Evolutionary conservation across 371 early-diverging fungal species (phyloP).

Genomic region (Saksenaea vasiformis): DNA sequence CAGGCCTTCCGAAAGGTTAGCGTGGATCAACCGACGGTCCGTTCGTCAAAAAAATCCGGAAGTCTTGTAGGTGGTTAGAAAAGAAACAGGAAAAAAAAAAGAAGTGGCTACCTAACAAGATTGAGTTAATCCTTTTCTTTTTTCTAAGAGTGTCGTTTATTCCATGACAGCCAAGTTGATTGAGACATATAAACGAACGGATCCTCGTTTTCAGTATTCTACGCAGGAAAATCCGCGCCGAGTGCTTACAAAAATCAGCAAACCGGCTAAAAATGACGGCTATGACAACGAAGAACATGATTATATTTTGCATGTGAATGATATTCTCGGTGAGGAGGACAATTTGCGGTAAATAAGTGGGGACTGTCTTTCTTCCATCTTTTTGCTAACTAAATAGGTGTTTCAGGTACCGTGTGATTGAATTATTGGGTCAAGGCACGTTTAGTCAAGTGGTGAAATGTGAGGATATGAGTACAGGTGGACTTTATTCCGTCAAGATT

Average conservation of each 20-base stretch:
- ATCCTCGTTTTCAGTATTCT: slow-evolving; percentile 14
- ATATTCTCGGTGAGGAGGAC: slow-evolving; percentile 78
- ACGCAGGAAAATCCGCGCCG: slow-evolving; percentile 10
- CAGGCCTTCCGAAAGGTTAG: not conserved
- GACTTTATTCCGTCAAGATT: slow-evolving; percentile 94
- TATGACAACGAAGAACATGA: slow-evolving; percentile 93
- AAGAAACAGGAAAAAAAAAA: not conserved
- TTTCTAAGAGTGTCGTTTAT: not conserved
- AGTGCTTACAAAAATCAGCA: slow-evolving; percentile 52
- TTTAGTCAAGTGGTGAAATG: slow-evolving; percentile 99
- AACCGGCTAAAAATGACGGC: slow-evolving; percentile 86
- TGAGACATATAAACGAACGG: slow-evolving; percentile 7
- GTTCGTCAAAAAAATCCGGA: not conserved
- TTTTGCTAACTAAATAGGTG: not conserved
- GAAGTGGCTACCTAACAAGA: not conserved
- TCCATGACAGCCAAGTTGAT: slow-evolving; percentile 11
- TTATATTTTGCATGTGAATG: slow-evolving; percentile 94
- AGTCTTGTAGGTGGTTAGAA: not conserved
- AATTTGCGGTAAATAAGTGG: slow-evolving; percentile 72
- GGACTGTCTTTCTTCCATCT: not conserved
- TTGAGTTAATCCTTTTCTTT: too few species aligned
- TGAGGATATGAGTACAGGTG: slow-evolving; percentile 77
- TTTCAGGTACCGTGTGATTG: slow-evolving; percentile 80
- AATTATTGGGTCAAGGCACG: slow-evolving; percentile 95
- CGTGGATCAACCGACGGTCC: not conserved